These are phyloP conservation scores for Fusarium mexicanum DNA, from an alignment of 2,329 filamentous ascomycete species.

Conservation along the genomic window DNA sequence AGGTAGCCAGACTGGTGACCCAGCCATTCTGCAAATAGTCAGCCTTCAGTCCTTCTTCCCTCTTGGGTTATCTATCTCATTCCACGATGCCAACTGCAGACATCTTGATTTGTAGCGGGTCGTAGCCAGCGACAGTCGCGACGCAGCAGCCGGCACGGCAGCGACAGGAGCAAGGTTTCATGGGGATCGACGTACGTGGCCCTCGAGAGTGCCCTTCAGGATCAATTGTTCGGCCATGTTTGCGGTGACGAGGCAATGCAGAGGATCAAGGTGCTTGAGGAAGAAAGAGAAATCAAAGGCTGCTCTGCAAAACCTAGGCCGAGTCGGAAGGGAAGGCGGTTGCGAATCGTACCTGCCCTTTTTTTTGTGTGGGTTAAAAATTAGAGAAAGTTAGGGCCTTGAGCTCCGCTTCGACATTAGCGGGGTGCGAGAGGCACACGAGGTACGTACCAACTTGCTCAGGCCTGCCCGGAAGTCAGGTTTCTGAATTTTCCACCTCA, in stretches of 20 bases:
- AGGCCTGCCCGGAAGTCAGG: neutral
- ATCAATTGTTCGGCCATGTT: slow-evolving; percentile 93
- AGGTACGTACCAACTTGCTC: slow-evolving; percentile 4
- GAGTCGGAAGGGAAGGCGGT: slow-evolving; percentile 43
- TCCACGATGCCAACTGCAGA: slow-evolving; percentile 16
- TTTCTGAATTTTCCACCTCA: neutral
- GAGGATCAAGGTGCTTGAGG: slow-evolving; percentile 49
- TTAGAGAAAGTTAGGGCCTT: slow-evolving; percentile 55
- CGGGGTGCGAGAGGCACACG: neutral
- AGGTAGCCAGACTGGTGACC: slow-evolving; percentile 98
- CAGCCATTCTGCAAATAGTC: slow-evolving; percentile 77
- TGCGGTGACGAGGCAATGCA: slow-evolving; percentile 57
- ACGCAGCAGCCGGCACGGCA: slow-evolving; percentile 32
- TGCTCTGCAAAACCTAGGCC: slow-evolving; percentile 46
- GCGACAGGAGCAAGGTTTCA: slow-evolving; percentile 22
- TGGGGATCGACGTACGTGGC: slow-evolving; percentile 74
- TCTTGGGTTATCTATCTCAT: slow-evolving; percentile 5
- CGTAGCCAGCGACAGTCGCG: slow-evolving; percentile 26
- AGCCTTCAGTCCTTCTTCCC: slow-evolving; percentile 36
- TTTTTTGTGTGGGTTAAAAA: slow-evolving; percentile 64
- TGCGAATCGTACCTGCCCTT: slow-evolving; percentile 49
- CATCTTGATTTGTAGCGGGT: slow-evolving; percentile 24
- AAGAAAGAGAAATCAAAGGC: slow-evolving; percentile 47
- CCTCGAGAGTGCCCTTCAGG: slow-evolving; percentile 96
- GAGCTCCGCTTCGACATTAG: slow-evolving; percentile 34